phyloP scores from a whole-genome alignment of 2,329 filamentous ascomycete genomes.

The Penicillium aurantiogriseum region DNA sequence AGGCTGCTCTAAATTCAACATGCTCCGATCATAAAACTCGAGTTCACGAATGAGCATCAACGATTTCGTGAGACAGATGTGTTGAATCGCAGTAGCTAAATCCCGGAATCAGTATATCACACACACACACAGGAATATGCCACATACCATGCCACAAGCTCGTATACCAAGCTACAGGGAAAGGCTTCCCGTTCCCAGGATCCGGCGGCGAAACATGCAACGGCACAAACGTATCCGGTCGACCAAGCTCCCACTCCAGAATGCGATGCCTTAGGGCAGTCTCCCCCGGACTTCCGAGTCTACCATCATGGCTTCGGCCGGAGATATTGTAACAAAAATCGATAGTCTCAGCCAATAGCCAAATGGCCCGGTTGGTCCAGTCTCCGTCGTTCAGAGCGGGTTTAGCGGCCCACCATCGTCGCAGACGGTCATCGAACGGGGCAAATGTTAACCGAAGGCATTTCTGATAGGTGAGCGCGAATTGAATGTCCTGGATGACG shows the following conservation, averaged over 20 bases:
- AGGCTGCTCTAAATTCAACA: constrained; percentile 16
- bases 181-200: constrained; percentile 28
- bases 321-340: constrained; percentile 33
- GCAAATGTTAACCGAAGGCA: constrained; percentile 32
- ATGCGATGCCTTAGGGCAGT: constrained; percentile 27
- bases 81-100: constrained; percentile 33
- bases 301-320: constrained; percentile 20
- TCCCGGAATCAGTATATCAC: not conserved
- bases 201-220: constrained; percentile 33
- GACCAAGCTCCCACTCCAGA: constrained; percentile 28
- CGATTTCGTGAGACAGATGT: constrained; percentile 35
- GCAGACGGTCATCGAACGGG: constrained; percentile 33
- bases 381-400: constrained; percentile 30
- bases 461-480: constrained; percentile 33
- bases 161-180: constrained; percentile 35
- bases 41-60: constrained; percentile 28
- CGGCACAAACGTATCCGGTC: constrained; percentile 31
- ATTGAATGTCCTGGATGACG: constrained; percentile 38
- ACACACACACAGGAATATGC: not conserved
- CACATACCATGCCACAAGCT: constrained; percentile 33
- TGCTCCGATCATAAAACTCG: constrained; percentile 17
- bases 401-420: constrained; percentile 28
- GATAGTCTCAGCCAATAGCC: constrained; percentile 35
- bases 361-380: constrained; percentile 36
- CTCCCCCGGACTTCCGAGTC: constrained; percentile 18